Percentiles rank a stretch among this genome's conserved stretches.
Evolutionary conservation across 306 rosid species (phyloP).

Genomic region (Medicago lupulina): DNA sequence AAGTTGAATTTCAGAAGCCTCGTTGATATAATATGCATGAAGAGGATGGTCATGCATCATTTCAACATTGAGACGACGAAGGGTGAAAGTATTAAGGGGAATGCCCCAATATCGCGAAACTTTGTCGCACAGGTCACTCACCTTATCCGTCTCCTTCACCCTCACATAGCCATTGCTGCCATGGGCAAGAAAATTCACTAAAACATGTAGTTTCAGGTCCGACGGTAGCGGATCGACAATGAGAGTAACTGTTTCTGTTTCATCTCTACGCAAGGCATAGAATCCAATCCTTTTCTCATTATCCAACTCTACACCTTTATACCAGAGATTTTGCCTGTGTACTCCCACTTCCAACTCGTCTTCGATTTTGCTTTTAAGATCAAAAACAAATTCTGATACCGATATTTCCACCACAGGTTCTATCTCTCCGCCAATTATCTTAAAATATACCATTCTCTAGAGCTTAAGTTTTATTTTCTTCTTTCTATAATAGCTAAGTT

Average conservation of each 20-base stretch:
- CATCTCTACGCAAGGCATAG: slow-evolving; percentile 1
- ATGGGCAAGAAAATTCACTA: not conserved
- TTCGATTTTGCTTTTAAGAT: slow-evolving; percentile 43
- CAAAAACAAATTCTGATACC: not conserved
- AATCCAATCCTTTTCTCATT: not conserved
- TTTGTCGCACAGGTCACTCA: slow-evolving; percentile 28
- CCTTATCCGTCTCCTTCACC: slow-evolving; percentile 45
- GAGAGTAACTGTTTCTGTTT: slow-evolving; percentile 25
- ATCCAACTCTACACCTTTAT: not conserved
- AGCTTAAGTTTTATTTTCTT: not conserved
- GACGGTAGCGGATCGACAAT: slow-evolving; percentile 28
- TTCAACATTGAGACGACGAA: not conserved
- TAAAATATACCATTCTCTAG: slow-evolving; percentile 30
- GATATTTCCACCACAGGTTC: slow-evolving; percentile 37
- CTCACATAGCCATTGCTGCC: slow-evolving; percentile 38
- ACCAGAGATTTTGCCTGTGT: slow-evolving; percentile 45
- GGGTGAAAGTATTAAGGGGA: slow-evolving; percentile 1
- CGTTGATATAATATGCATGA: slow-evolving; percentile 45
- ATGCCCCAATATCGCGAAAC: slow-evolving; percentile 45
- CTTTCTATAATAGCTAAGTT: not conserved
- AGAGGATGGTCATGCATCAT: slow-evolving; percentile 39
- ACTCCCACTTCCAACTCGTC: slow-evolving; percentile 30
- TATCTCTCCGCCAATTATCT: slow-evolving; percentile 40
- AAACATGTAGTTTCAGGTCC: slow-evolving; percentile 32
- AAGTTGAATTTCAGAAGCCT: slow-evolving; percentile 37